Evolutionary conservation across 805 yeast species (phyloP).

Genomic region (Yarrowia sp.): DNA sequence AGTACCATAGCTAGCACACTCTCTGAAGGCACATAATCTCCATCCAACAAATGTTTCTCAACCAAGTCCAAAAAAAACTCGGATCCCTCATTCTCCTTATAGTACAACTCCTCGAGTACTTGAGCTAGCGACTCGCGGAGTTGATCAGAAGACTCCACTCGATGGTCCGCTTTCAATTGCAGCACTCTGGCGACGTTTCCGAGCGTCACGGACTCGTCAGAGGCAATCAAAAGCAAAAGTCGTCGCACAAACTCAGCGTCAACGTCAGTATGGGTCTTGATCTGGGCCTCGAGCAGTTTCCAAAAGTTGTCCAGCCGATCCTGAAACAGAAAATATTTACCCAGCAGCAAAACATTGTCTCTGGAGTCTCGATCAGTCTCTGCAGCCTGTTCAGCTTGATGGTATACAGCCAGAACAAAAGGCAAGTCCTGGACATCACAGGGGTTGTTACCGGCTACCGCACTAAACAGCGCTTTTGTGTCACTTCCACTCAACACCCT

Average conservation of each 20-base stretch:
- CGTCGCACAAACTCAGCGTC: constrained; percentile 28
- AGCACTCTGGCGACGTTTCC: constrained; percentile 14
- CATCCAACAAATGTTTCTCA: constrained; percentile 2
- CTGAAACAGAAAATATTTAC: constrained; percentile 16
- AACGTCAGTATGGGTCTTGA: constrained; percentile 24
- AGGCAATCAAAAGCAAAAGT: background rate
- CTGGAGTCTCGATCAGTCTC: background rate
- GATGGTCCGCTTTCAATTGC: background rate
- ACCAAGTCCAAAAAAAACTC: constrained; percentile 9
- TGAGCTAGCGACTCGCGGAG: background rate
- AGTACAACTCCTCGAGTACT: constrained; percentile 2
- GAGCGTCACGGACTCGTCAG: constrained; percentile 2
- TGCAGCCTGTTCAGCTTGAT: constrained; percentile 22
- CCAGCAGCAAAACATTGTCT: constrained; percentile 15
- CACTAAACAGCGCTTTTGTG: constrained; percentile 1
- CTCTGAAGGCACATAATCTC: background rate
- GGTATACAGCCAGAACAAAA: constrained; percentile 19
- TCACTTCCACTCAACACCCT: background rate
- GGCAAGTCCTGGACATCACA: constrained; percentile 9
- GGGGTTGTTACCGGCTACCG: constrained; percentile 19
- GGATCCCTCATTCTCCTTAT: constrained; percentile 18
- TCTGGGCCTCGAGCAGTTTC: constrained; percentile 22
- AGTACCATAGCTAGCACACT: constrained; percentile 7
- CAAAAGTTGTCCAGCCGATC: constrained; percentile 23
- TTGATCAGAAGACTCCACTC: background rate